Conservation (phyloP, 129 eudicot genomes). For the carrot (Daucus carota) region DNA sequence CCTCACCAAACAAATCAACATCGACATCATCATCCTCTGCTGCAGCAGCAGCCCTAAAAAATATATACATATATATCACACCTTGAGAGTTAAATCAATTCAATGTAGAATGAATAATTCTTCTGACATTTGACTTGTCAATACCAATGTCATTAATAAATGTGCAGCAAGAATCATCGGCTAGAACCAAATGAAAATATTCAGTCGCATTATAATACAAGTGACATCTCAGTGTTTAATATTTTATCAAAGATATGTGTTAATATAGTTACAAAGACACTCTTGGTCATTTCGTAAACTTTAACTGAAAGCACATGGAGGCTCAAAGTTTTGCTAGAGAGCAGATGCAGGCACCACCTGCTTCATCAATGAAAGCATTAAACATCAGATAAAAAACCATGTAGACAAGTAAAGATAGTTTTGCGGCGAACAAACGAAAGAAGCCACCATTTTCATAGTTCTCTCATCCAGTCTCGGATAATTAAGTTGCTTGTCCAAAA, state of each 20-base stretch:
- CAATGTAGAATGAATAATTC: slow-evolving; percentile 32
- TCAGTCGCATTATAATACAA: not conserved
- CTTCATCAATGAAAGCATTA: not conserved
- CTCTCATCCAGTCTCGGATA: slow-evolving; percentile 6
- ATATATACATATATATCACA: too few relatives aligned
- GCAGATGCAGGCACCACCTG: not conserved
- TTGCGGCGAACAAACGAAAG: not conserved
- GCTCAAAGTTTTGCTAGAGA: not conserved
- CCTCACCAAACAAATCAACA: slow-evolving; percentile 90
- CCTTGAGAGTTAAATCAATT: too few relatives aligned
- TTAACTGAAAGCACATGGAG: not conserved
- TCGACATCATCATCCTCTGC: slow-evolving; percentile 74
- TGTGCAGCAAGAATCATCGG: not conserved
- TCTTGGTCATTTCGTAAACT: not conserved
- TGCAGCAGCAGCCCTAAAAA: slow-evolving; percentile 55
- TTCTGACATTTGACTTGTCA: slow-evolving; percentile 77
- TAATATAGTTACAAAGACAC: not conserved
- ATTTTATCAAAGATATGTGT: not conserved
- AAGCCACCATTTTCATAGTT: slow-evolving; percentile 2
- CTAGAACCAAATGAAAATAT: not conserved
- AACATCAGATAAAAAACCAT: not conserved
- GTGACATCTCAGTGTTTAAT: not conserved
- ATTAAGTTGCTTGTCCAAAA: slow-evolving; percentile 5
- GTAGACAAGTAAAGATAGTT: not conserved
- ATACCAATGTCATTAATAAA: slow-evolving; percentile 29